Evolutionary conservation across 106 monocot genomes (phyloP).

Genomic region (Dendrobium huoshanense): DNA sequence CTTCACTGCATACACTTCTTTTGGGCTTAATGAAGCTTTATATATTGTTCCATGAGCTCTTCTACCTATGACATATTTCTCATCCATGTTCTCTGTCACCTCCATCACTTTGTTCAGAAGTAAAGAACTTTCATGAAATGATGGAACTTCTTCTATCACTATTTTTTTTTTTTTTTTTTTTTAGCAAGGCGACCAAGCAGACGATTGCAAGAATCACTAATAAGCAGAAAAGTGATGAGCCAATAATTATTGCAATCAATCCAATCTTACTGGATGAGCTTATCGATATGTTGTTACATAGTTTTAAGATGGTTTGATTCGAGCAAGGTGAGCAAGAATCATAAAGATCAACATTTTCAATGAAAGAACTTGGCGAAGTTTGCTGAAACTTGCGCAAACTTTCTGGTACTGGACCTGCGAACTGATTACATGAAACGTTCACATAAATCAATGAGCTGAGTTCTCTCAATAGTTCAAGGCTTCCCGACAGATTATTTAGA

Average conservation of each 20-base stretch:
- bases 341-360: conserved; percentile 66
- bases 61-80: conserved; percentile 53
- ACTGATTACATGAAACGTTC: conserved; percentile 72
- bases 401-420: conserved; percentile 51
- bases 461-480: conserved; percentile 20
- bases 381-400: conserved; percentile 35
- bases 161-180: conserved; percentile 8
- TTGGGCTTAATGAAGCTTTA: conserved; percentile 48
- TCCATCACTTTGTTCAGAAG: conserved; percentile 66
- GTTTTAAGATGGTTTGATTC: conserved; percentile 14
- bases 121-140: conserved; percentile 44
- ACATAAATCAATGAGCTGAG: conserved; percentile 38
- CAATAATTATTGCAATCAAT: conserved; percentile 31
- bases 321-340: conserved; percentile 38
- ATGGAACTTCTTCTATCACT: conserved; percentile 6
- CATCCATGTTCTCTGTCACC: conserved; percentile 74
- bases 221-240: conserved; percentile 26
- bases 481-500: conserved; percentile 66
- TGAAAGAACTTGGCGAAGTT: conserved; percentile 51
- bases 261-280: conserved; percentile 15
- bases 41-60: conserved; percentile 89
- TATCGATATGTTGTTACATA: conserved; percentile 24
- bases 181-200: conserved; percentile 6
- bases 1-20: conserved; percentile 73
- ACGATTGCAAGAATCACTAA: conserved; percentile 27